These are phyloP conservation scores for Beauveria caledonica DNA, from an alignment of 2,329 filamentous ascomycete species.

Conservation along the genomic window DNA sequence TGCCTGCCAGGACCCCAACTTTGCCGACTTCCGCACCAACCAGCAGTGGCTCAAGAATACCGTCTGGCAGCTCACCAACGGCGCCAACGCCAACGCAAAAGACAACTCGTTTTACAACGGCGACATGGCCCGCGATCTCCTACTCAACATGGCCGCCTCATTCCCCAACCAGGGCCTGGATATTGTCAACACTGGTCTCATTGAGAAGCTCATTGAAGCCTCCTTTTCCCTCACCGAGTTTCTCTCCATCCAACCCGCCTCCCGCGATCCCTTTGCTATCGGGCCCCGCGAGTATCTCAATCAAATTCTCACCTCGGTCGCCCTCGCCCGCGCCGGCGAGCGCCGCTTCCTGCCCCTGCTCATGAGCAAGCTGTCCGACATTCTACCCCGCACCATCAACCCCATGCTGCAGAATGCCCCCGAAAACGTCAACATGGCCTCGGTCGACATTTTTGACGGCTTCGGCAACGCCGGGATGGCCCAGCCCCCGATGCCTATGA, in stretches of 20 bases:
- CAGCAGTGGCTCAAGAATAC: slow-evolving; percentile 60
- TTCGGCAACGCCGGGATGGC: slow-evolving; percentile 57
- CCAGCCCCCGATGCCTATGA: slow-evolving; percentile 37
- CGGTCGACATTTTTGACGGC: slow-evolving; percentile 57
- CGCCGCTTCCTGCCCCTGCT: slow-evolving; percentile 71
- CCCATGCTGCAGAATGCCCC: slow-evolving; percentile 53
- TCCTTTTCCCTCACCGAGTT: slow-evolving; percentile 66
- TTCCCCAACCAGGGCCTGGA: slow-evolving; percentile 68
- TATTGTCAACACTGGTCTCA: slow-evolving; percentile 63
- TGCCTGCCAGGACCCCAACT: slow-evolving; percentile 44
- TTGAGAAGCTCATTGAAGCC: slow-evolving; percentile 75
- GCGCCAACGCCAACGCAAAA: slow-evolving; percentile 34
- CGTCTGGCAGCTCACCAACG: slow-evolving; percentile 54
- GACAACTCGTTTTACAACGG: slow-evolving; percentile 53
- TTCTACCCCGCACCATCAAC: slow-evolving; percentile 54
- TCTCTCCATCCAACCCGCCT: slow-evolving; percentile 55
- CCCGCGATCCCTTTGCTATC: slow-evolving; percentile 52
- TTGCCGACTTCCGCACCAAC: slow-evolving; percentile 47
- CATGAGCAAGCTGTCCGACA: slow-evolving; percentile 65
- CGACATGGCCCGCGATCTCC: slow-evolving; percentile 53
- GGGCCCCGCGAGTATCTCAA: slow-evolving; percentile 68
- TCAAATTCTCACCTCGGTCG: slow-evolving; percentile 59
- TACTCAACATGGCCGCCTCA: slow-evolving; percentile 58
- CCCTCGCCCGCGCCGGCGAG: slow-evolving; percentile 64
- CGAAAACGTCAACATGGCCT: slow-evolving; percentile 43